Conservation (phyloP, 2,329 filamentous ascomycete genomes). For the Trichoderma citrinoviride region DNA sequence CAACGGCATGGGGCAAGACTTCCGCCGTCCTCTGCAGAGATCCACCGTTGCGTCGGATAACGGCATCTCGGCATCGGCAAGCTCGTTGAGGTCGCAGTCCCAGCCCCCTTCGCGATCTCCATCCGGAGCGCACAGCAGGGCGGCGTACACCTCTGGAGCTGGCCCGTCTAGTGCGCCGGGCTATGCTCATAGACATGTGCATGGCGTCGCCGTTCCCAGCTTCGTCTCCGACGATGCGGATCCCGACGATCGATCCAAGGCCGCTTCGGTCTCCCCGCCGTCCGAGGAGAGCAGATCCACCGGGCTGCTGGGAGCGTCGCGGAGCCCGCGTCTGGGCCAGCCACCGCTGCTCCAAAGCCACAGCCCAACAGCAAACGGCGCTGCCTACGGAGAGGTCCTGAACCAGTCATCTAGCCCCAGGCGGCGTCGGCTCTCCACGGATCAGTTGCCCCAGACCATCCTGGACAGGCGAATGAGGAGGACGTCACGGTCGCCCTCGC, state of each 20-base stretch:
- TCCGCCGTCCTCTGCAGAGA: constrained; percentile 56
- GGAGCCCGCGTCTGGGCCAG: constrained; percentile 30
- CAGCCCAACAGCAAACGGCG: constrained; percentile 33
- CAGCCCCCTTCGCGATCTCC: constrained; percentile 57
- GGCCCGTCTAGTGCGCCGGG: constrained; percentile 38
- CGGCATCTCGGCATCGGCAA: constrained; percentile 47
- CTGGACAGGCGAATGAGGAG: constrained; percentile 53
- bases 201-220: constrained; percentile 51
- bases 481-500: constrained; percentile 56
- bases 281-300: constrained; percentile 45
- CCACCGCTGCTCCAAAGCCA: constrained; percentile 28
- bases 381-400: constrained; percentile 50
- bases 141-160: constrained; percentile 33
- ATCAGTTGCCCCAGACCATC: constrained; percentile 53
- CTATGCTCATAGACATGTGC: constrained; percentile 42
- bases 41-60: constrained; percentile 50
- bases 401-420: constrained; percentile 37
- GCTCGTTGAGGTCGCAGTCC: constrained; percentile 63
- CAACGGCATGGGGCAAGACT: constrained; percentile 47
- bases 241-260: constrained; percentile 45
- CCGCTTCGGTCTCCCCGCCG: constrained; percentile 45
- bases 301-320: constrained; percentile 30
- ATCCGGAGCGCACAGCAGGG: constrained; percentile 30
- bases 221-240: constrained; percentile 57
- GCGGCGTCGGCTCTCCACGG: constrained; percentile 50